A percentile compares a stretch with the other conserved stretches of the same genome.
Evolutionary conservation across 75 land plant species (phyloP).

Genomic region (Adiantum capillusveneris): DNA sequence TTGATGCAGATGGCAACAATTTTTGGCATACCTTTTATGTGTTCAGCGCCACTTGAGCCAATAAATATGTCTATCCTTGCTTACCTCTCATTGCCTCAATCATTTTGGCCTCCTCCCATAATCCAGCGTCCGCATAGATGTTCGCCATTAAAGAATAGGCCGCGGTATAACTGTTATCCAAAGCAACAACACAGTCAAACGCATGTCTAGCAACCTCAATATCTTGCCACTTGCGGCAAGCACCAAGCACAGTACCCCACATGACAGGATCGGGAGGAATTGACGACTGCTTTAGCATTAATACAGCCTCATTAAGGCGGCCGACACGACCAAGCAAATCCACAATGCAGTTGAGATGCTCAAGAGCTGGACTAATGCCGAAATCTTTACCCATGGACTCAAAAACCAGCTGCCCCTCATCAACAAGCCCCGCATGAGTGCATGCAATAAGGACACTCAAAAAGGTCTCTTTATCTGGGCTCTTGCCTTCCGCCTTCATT

Average conservation of each 20-base stretch:
- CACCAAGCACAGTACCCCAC: conserved; percentile 6
- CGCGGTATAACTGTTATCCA: neutral
- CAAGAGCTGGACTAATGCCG: neutral
- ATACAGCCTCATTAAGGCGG: conserved; percentile 3
- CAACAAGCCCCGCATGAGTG: conserved; percentile 8
- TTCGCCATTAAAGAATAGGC: conserved; percentile 1
- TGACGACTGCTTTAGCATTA: neutral
- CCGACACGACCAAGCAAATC: conserved; percentile 11
- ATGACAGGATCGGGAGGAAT: neutral
- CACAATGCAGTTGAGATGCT: conserved; percentile 8
- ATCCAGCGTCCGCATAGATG: conserved; percentile 5
- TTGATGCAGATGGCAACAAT: too few species aligned
- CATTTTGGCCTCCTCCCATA: neutral
- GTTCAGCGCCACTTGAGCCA: too few species aligned
- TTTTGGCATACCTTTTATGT: too few species aligned
- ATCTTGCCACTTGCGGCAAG: conserved; percentile 10
- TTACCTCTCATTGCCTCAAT: neutral
- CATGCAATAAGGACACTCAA: conserved; percentile 2
- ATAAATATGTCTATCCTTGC: too few species aligned
- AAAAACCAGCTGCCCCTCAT: conserved; percentile 4
- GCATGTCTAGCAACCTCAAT: conserved; percentile 6
- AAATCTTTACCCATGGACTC: conserved; percentile 1
- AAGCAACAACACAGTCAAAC: neutral
- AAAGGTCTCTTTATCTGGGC: conserved; percentile 10
- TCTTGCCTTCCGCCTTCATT: conserved; percentile 9